phyloP scores from a whole-genome alignment of 2,329 filamentous ascomycete species.

The Hypoxylon sp. region DNA sequence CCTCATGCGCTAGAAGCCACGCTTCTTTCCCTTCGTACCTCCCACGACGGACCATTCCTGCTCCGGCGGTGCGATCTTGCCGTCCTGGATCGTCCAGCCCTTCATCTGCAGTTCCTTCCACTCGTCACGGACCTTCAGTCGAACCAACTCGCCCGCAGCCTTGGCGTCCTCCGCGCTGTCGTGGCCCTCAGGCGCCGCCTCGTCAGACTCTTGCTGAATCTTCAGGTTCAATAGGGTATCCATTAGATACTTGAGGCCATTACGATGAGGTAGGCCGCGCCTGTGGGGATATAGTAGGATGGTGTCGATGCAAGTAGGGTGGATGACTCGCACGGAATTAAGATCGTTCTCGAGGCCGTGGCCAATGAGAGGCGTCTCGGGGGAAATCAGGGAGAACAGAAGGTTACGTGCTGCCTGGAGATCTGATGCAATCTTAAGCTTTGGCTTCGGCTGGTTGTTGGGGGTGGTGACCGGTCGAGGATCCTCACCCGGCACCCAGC shows the following conservation, averaged over 20 bases:
- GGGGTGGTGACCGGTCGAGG: slow-evolving; percentile 47
- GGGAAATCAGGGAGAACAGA: slow-evolving; percentile 80
- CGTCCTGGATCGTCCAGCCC: slow-evolving; percentile 75
- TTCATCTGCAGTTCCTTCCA: slow-evolving; percentile 75
- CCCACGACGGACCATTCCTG: slow-evolving; percentile 44
- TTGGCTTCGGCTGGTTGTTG: slow-evolving; percentile 60
- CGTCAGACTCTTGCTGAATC: slow-evolving; percentile 78
- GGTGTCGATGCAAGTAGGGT: slow-evolving; percentile 87
- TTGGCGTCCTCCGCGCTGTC: slow-evolving; percentile 93
- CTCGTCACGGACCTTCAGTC: slow-evolving; percentile 74
- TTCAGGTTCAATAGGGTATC: slow-evolving; percentile 75
- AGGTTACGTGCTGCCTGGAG: slow-evolving; percentile 80
- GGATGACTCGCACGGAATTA: slow-evolving; percentile 85
- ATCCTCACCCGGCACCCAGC: slow-evolving; percentile 59
- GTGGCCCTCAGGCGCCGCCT: slow-evolving; percentile 71
- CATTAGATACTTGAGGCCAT: slow-evolving; percentile 81
- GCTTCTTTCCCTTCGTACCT: slow-evolving; percentile 38
- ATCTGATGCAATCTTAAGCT: slow-evolving; percentile 79
- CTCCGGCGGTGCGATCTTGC: slow-evolving; percentile 58
- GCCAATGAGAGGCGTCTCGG: slow-evolving; percentile 85
- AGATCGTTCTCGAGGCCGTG: slow-evolving; percentile 97
- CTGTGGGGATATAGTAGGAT: slow-evolving; percentile 85
- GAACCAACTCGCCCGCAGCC: slow-evolving; percentile 87
- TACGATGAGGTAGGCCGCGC: slow-evolving; percentile 79
- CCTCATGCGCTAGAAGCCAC: not conserved